Evolutionary conservation across 2,329 filamentous ascomycete genomes (phyloP).

Genomic region (Colletotrichum salicis): DNA sequence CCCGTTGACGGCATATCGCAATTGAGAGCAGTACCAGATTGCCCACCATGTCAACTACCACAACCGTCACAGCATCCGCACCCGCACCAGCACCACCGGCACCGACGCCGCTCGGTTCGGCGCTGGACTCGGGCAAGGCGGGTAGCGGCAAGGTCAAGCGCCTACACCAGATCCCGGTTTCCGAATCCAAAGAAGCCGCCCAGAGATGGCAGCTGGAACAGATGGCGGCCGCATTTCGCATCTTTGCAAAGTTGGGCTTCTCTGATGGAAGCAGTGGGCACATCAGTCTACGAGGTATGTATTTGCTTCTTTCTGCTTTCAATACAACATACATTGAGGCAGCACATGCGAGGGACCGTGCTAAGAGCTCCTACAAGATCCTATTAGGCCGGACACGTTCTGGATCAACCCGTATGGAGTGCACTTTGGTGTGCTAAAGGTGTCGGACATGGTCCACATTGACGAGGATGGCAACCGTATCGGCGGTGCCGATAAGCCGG

Average conservation of each 20-base stretch:
- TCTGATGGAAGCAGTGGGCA: constrained; percentile 59
- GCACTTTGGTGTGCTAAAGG: constrained; percentile 73
- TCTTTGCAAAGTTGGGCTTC: constrained; percentile 58
- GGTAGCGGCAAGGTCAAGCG: constrained; percentile 28
- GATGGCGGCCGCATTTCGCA: constrained; percentile 58
- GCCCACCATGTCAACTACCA: constrained; percentile 28
- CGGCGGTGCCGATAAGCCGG: constrained; percentile 66
- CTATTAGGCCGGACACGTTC: constrained; percentile 47
- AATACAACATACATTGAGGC: no score
- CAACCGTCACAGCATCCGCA: neutral
- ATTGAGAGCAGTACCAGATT: neutral
- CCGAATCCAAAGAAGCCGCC: constrained; percentile 39
- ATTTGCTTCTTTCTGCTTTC: neutral
- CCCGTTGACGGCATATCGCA: neutral
- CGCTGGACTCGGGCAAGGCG: constrained; percentile 16
- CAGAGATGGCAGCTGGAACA: constrained; percentile 51
- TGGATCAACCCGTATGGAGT: constrained; percentile 68
- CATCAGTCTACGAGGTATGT: constrained; percentile 50
- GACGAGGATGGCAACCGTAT: constrained; percentile 68
- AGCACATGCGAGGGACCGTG: neutral
- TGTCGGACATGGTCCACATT: constrained; percentile 74
- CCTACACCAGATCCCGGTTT: constrained; percentile 32
- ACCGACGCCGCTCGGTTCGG: constrained; percentile 12
- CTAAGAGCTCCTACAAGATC: constrained; percentile 37
- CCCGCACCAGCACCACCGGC: constrained; percentile 12